Evolutionary conservation across 164 flowering plant genomes (phyloP).

Genomic region (Echeveria elegans): DNA sequence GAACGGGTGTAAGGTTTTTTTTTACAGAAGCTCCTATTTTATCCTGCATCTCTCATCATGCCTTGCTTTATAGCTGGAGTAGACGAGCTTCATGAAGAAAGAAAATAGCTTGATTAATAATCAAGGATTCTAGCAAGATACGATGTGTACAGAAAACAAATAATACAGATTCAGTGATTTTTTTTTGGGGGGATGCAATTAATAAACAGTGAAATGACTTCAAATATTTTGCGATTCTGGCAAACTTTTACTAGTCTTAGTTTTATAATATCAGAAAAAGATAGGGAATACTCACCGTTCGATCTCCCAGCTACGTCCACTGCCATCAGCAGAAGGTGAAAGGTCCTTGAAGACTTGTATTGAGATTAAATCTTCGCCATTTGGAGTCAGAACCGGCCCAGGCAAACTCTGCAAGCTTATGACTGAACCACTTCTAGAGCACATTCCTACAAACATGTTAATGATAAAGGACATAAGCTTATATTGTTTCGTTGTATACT

Average conservation of each 20-base stretch:
- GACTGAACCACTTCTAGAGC: slow-evolving; percentile 13
- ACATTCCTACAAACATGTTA: slow-evolving; percentile 20
- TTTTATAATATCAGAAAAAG: neutral
- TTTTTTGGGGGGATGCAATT: neutral
- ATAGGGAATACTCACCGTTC: slow-evolving; percentile 10
- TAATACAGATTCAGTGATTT: neutral
- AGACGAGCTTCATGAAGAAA: neutral
- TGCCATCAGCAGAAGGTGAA: slow-evolving; percentile 11
- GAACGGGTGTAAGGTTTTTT: neutral
- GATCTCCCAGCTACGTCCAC: slow-evolving; percentile 10
- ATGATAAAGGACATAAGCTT: neutral
- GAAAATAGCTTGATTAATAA: neutral
- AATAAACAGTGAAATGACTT: neutral
- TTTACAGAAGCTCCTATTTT: neutral
- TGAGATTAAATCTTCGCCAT: slow-evolving; percentile 21
- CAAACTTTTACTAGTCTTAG: neutral
- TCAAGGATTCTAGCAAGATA: neutral
- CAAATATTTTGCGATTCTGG: neutral
- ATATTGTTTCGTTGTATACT: neutral
- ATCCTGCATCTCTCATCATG: neutral
- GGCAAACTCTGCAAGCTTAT: slow-evolving; percentile 20
- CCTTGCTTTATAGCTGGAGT: neutral
- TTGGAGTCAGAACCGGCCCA: slow-evolving; percentile 16
- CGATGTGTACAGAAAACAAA: neutral
- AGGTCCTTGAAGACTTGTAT: slow-evolving; percentile 17